Evolutionary conservation across 306 rosid genomes (phyloP), one percentile per base, ranked within the genome.

Genomic region (Betula pendula): DNA sequence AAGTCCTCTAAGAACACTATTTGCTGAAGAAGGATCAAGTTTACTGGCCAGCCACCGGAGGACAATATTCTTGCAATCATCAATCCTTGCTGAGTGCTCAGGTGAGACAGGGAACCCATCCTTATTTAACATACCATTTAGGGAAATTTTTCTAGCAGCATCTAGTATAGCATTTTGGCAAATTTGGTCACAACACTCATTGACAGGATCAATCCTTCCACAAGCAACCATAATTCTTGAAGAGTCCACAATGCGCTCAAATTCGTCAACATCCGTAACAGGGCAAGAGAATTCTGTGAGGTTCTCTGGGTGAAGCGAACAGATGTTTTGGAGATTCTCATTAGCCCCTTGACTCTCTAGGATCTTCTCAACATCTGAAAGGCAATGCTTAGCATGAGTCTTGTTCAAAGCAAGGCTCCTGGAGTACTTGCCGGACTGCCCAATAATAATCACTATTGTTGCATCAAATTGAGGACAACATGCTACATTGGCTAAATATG

Each of bases 381-480:
- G 88, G 80, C 97, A 89, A 48, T 89, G 88, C 49, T 73, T 79
- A 44, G 90, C 85, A 72, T 83, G 86, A 82, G 86, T 86, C 16
- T 24, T 53, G 81, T 83, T 88, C 87, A 89, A 77, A 35, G 91
- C 80, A 63, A 89, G 86, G 75, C 76, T 76, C 62, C 92, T 89
- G 4, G 93, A 79, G 76, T 67, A 70, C 81, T 87, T 89, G 79
- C 96, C 84, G 42, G 89, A 86, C 49, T 84, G 88, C 42, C 97
- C 92, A 40, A 89, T 78, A 75, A 89, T 87, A 70, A 81, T 84
- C 45, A 66, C 77, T 70, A 86, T 62, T 76, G 85, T 84, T 74
- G 91, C 89, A 38, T 82, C 84, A 59, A 86, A 79, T 79, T 89
- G 94, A 76, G 97, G 92, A 78, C 92, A 91, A 53, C 97, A 91